Evolutionary conservation across 2,329 filamentous ascomycete species (phyloP).

Genomic region (Biscogniauxia marginata): DNA sequence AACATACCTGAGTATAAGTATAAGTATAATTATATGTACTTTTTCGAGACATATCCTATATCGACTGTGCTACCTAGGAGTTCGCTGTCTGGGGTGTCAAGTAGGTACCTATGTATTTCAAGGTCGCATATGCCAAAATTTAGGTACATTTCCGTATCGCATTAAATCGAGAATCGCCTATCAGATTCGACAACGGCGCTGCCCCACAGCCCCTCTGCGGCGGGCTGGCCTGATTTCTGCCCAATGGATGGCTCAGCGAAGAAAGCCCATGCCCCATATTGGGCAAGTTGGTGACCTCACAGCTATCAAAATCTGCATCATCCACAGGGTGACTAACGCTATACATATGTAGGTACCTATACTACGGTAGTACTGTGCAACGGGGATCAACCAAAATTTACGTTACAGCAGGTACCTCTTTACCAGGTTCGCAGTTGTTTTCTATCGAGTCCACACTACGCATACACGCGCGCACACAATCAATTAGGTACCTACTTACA

Average conservation of each 20-base stretch:
- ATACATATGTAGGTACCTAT: slow-evolving; percentile 16
- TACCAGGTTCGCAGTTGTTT: not conserved
- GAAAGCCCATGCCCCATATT: slow-evolving; percentile 3
- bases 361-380: slow-evolving; percentile 1
- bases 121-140: too few relatives aligned
- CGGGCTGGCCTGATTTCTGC: not conserved
- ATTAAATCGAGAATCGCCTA: not conserved
- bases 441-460: too few relatives aligned
- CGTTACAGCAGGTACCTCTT: not conserved
- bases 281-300: slow-evolving; percentile 22
- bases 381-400: not conserved
- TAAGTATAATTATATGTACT: too few relatives aligned
- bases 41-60: too few relatives aligned
- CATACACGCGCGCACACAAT: not conserved
- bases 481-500: too few relatives aligned
- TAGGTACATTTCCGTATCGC: too few relatives aligned
- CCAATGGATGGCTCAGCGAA: not conserved
- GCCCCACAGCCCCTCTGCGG: not conserved
- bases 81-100: too few relatives aligned
- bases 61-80: too few relatives aligned
- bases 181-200: not conserved
- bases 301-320: slow-evolving; percentile 14
- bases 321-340: not conserved
- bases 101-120: too few relatives aligned
- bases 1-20: too few relatives aligned